A percentile compares a stretch with the other conserved stretches of the same genome.
Evolutionary conservation across 495 filamentous ascomycete genomes (phyloP).

Genomic region (Lasiosphaeria miniovina): DNA sequence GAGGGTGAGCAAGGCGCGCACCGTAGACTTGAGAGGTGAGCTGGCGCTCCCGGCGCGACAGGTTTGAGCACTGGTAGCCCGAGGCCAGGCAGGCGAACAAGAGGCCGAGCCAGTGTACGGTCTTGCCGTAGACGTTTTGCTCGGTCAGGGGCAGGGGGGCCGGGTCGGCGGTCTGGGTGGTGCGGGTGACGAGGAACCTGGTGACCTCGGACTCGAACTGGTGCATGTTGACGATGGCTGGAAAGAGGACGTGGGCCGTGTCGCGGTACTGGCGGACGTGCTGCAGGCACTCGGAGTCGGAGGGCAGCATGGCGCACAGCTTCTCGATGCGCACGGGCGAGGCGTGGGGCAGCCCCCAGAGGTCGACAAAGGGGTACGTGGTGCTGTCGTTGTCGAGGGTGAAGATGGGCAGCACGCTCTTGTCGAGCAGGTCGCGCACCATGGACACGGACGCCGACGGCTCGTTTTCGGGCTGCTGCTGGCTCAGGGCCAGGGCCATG

Average conservation of each 20-base stretch:
- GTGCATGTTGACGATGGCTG: slow-evolving; percentile 10
- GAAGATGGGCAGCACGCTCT: slow-evolving; percentile 14
- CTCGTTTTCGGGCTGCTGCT: neutral
- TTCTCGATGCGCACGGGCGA: slow-evolving; percentile 12
- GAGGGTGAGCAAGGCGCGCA: neutral
- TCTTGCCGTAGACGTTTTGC: slow-evolving; percentile 5
- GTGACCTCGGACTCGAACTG: slow-evolving; percentile 11
- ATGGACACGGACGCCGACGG: neutral
- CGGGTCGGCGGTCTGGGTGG: neutral
- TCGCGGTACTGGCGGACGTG: slow-evolving; percentile 10
- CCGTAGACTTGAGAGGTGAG: slow-evolving; percentile 9
- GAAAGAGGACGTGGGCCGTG: slow-evolving; percentile 8
- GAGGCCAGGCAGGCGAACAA: slow-evolving; percentile 7
- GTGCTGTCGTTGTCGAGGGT: slow-evolving; percentile 13
- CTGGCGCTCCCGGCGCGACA: slow-evolving; percentile 1
- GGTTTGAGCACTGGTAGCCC: slow-evolving; percentile 8
- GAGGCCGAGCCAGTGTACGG: slow-evolving; percentile 10
- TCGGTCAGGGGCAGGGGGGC: slow-evolving; percentile 1
- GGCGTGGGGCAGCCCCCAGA: slow-evolving; percentile 8
- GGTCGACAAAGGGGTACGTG: slow-evolving; percentile 12
- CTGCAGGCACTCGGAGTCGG: slow-evolving; percentile 9
- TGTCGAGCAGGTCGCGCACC: slow-evolving; percentile 13
- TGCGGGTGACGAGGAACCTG: slow-evolving; percentile 5
- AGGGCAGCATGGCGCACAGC: slow-evolving; percentile 10
- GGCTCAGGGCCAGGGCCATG: slow-evolving; percentile 9